These are phyloP conservation scores for Kappamyces sp. DNA, from an alignment of 192 early-diverging fungal genomes.

Conservation along the genomic window DNA sequence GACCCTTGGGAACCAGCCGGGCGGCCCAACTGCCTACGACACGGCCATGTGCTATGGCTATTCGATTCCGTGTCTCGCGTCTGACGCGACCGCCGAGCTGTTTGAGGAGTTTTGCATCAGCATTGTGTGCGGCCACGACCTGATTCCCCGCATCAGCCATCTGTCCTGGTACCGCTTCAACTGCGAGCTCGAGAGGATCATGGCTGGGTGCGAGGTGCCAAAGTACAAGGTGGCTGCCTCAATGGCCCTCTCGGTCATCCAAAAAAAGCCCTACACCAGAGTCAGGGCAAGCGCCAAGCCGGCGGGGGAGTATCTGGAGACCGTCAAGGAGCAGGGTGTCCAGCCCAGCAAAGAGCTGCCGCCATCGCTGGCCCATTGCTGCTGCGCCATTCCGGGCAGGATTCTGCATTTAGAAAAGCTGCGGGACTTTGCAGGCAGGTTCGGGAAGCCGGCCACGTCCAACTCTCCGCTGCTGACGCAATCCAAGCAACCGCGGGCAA, in stretches of 20 bases:
- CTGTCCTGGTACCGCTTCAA: constrained; percentile 17
- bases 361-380: neutral
- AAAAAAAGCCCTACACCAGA: neutral
- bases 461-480: no score
- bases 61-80: constrained; percentile 13
- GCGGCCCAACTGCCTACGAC: neutral
- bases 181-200: constrained; percentile 4
- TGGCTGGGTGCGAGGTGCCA: constrained; percentile 1
- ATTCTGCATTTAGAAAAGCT: constrained; percentile 40
- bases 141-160: constrained; percentile 11
- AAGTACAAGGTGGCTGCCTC: constrained; percentile 6
- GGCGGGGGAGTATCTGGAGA: neutral
- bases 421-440: neutral
- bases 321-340: neutral
- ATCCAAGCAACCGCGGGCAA: no score
- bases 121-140: constrained; percentile 18
- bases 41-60: constrained; percentile 21
- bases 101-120: constrained; percentile 21
- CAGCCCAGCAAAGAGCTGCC: neutral
- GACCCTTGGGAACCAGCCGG: neutral
- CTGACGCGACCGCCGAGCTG: neutral
- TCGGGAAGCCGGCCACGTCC: no score
- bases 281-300: neutral
- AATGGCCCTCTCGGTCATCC: neutral
- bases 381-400: constrained; percentile 23